These are phyloP conservation scores for Diaporthe citri DNA, from an alignment of 2,329 filamentous ascomycete genomes.

Conservation along the genomic window DNA sequence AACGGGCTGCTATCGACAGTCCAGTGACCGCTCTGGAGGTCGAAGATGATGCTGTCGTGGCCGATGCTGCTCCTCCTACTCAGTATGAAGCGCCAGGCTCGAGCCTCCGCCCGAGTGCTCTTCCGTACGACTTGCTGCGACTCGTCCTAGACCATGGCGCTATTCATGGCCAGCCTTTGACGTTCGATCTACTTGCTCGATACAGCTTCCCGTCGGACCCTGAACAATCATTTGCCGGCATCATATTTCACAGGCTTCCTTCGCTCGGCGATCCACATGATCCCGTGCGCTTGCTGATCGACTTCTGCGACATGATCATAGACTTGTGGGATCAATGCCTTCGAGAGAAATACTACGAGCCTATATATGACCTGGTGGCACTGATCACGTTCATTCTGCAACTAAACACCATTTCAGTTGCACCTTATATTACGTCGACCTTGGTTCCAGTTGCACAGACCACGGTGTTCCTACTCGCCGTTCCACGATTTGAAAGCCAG, in stretches of 20 bases:
- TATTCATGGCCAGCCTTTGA: conserved; percentile 67
- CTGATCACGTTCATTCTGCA: conserved; percentile 74
- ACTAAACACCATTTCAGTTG: conserved; percentile 69
- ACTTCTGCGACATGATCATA: conserved; percentile 74
- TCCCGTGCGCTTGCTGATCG: conserved; percentile 69
- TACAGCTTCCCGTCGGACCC: conserved; percentile 76
- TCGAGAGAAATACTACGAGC: conserved; percentile 71
- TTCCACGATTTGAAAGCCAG: conserved; percentile 65
- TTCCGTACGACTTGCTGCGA: conserved; percentile 58
- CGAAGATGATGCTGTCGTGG: conserved; percentile 54
- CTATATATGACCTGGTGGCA: conserved; percentile 75
- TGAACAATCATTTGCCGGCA: conserved; percentile 71
- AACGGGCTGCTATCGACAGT: conserved; percentile 74
- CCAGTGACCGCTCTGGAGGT: conserved; percentile 73
- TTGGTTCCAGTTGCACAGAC: conserved; percentile 68
- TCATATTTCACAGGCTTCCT: conserved; percentile 77
- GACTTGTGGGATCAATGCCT: conserved; percentile 77
- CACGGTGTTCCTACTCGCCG: conserved; percentile 71
- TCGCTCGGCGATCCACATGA: conserved; percentile 62
- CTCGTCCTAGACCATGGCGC: conserved; percentile 74
- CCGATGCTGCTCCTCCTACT: not conserved
- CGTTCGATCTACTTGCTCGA: conserved; percentile 76
- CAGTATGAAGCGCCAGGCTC: conserved; percentile 16
- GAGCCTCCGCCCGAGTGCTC: conserved; percentile 42
- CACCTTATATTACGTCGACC: conserved; percentile 69